These are phyloP conservation scores for Apiospora malaysiana DNA, from an alignment of 2,329 filamentous ascomycete genomes.

Conservation along the genomic window DNA sequence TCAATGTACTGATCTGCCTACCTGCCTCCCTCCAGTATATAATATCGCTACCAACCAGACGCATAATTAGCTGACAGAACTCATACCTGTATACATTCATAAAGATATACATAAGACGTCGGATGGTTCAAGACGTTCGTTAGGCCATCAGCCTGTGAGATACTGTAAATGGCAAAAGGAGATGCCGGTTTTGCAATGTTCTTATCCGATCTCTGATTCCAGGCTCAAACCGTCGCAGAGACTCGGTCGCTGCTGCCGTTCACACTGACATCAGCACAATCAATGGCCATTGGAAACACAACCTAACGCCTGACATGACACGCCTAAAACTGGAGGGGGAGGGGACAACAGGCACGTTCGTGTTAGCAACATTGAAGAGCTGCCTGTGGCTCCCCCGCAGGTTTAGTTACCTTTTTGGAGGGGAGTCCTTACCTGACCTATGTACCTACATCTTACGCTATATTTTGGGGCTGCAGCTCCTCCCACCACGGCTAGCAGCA, in stretches of 20 bases:
- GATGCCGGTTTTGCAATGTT: constrained; percentile 6
- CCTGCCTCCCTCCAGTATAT: not conserved
- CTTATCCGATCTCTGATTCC: not conserved
- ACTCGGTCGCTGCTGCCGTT: not conserved
- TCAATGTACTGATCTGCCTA: too few relatives aligned
- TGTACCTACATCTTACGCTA: too few relatives aligned
- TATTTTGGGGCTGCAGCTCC: not conserved
- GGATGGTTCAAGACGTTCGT: not conserved
- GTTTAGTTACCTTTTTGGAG: not conserved
- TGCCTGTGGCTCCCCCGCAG: not conserved
- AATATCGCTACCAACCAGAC: not conserved
- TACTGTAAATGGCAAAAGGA: not conserved
- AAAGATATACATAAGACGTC: not conserved
- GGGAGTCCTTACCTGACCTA: too few relatives aligned
- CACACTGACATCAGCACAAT: not conserved
- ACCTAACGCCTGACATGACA: constrained; percentile 5
- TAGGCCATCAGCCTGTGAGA: not conserved
- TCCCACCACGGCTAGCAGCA: not conserved
- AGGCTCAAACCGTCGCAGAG: constrained; percentile 16
- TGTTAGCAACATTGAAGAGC: not conserved
- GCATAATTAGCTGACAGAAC: too few relatives aligned
- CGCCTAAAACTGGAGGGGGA: not conserved
- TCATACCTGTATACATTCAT: too few relatives aligned
- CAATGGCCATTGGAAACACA: not conserved
- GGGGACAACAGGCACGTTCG: not conserved